phyloP scores from a whole-genome alignment of 2,329 filamentous ascomycete species.

The Hypoxylon sp. region DNA sequence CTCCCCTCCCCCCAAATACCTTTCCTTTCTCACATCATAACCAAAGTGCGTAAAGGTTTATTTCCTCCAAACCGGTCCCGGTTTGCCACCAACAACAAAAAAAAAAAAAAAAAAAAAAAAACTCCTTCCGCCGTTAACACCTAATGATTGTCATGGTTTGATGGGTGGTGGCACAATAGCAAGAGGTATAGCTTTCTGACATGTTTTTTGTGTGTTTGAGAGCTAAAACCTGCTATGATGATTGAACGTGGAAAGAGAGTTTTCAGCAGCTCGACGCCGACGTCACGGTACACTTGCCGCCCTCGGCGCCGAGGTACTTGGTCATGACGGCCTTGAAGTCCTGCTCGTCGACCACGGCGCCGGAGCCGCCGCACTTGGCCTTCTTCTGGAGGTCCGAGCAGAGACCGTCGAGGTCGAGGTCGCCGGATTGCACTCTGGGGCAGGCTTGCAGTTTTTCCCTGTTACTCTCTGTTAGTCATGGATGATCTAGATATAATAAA shows the following conservation, averaged over 20 bases:
- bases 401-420: slow-evolving; percentile 92
- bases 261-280: background rate
- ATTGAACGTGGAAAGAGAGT: background rate
- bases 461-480: slow-evolving; percentile 56
- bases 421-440: slow-evolving; percentile 87
- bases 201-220: background rate
- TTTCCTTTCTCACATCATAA: slow-evolving; percentile 1
- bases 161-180: slow-evolving; percentile 38
- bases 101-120: no score
- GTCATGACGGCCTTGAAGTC: slow-evolving; percentile 86
- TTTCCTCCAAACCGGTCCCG: slow-evolving; percentile 18
- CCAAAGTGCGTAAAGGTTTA: slow-evolving; percentile 19
- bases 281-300: slow-evolving; percentile 28
- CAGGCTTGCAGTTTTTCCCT: slow-evolving; percentile 93
- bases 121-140: slow-evolving; percentile 38
- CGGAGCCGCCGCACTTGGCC: slow-evolving; percentile 91
- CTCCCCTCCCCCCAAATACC: slow-evolving; percentile 12
- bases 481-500: background rate
- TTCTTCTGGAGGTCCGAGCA: slow-evolving; percentile 95
- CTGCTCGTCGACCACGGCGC: slow-evolving; percentile 87
- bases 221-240: background rate
- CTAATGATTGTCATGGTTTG: slow-evolving; percentile 32
- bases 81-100: no score
- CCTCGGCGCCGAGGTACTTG: slow-evolving; percentile 67
- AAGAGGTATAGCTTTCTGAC: background rate